A percentile compares a stretch with the other conserved stretches of the same genome.
Evolutionary conservation across 2,329 filamentous ascomycete species (phyloP).

Genomic region (Colletotrichum falcatum): DNA sequence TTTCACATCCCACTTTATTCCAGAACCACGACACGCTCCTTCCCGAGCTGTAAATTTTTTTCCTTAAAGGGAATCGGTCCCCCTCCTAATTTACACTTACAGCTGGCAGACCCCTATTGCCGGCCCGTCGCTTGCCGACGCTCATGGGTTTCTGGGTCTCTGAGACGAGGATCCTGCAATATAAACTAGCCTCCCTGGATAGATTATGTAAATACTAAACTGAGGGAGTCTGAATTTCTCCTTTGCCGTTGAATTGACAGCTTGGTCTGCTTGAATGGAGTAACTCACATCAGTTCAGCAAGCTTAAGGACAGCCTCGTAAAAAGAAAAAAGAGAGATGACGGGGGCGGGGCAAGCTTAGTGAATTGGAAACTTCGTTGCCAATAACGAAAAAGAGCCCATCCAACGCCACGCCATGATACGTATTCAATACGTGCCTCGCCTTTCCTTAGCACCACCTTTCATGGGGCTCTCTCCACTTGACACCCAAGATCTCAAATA

Average conservation of each 20-base stretch:
- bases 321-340: not conserved
- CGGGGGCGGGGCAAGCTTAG: not conserved
- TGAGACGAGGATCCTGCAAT: not conserved
- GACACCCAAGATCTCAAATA: conserved; percentile 86
- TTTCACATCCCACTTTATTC: conserved; percentile 19
- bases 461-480: conserved; percentile 84
- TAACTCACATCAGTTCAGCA: not conserved
- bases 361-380: not conserved
- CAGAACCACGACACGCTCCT: not conserved
- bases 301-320: not conserved
- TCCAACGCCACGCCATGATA: conserved; percentile 30
- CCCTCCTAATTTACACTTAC: not conserved
- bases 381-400: conserved; percentile 5
- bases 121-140: conserved; percentile 31
- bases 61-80: not conserved
- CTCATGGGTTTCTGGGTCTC: not conserved
- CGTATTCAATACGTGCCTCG: conserved; percentile 2
- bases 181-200: not conserved
- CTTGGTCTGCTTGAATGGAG: not conserved
- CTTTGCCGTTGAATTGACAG: not conserved
- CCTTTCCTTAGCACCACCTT: conserved; percentile 72
- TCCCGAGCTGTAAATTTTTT: conserved; percentile 3
- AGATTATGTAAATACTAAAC: too few relatives aligned
- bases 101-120: conserved; percentile 37
- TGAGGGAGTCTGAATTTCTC: not conserved